Base-by-base conservation (phyloP, 2,329 filamentous ascomycete species). In the Mycosphaerella sp. region DNA sequence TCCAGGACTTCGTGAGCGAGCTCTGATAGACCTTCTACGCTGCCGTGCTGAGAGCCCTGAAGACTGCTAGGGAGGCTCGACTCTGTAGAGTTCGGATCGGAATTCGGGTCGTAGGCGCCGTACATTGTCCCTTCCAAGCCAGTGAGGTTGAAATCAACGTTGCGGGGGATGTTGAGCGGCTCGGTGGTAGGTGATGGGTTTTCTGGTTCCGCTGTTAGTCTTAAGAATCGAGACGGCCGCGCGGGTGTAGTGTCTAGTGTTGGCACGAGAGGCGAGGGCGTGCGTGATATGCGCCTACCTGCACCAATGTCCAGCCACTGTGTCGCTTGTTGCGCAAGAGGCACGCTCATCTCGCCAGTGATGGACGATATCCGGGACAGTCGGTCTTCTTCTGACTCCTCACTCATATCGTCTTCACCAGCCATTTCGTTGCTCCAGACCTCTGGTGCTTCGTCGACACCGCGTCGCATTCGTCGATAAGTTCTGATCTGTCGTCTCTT, bases 351-450 rank as follows among this genome's bases (percentile, higher is more conserved):
- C 39, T 65, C 61, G 29, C 51, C 47, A 2, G 69, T 69, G 11
- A 67, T 62, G 10, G 69, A 69, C 4, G 70, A 71, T 4, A 69
- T 62, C 9, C 70, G 64, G 23, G 70, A 72, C 12, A 70, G 53
- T 10, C 61, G 57, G 23, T 72, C 69, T 21, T 69, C 59, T 29
- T 62, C 66, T 29, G 69, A 68, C 6, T 64, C 68, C 23, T 69
- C 68, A 39, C 82, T 78, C 50, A 78, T 77, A 53, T 80, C 76
- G 9, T 77, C 78, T 53, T 82, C 80, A 9, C 76, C 82, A 45
- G 86, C 88, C 67, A 90, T 83, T 66, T 96, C 89, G 56, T 91
- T 78, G 72, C 90, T 95, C 89, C 90, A 96, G 43, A 81, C 82
- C 45, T 86, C 82, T 31, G 82, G 78, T 1, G 79, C 78, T 1